Evolutionary conservation across 1,284 basidiomycete genomes (phyloP), one percentile per base, ranked within the genome.

Genomic region (Cystobasidium pallidum): DNA sequence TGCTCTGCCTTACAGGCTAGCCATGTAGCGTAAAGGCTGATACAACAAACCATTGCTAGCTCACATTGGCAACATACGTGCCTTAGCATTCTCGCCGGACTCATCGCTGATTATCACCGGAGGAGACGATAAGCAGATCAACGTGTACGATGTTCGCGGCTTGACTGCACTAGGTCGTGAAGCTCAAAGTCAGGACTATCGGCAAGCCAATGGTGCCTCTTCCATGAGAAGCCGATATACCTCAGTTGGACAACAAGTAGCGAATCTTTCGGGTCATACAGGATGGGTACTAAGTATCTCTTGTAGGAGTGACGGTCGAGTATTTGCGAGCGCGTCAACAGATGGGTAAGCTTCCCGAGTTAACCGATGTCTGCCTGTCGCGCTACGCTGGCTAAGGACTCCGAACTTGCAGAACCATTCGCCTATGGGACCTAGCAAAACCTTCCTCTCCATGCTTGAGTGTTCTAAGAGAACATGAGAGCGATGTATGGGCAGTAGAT

Each of bases 81-180:
- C 75, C 36, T 32, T 78, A 51, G 45, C 76, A 11, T 79, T 78
- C 71, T 77, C 78, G 15, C 73, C 70, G 7, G 73, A 71, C 66
- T 77, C 75, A 7, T 73, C 66, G 39, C 74, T 79, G 30, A 72
- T 79, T 39, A 73, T 77, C 39, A 77, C 78, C 17, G 77, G 71
- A 6, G 76, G 76, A 17, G 78, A 79, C 72, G 77, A 78, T 73
- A 76, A 76, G 64, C 75, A 75, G 30, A 75, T 78, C 63, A 77
- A 76, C 63, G 75, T 77, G 21, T 77, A 76, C 28, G 78, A 79
- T 66, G 66, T 79, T 0, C 75, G 76, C n/a, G 75, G 74, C 0
- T 26, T 77, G 7, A 63, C 76, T 0, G 54, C 72, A 13, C 21
- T 66, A n/a, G 61, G 55, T 15, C 59, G 45, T 6, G 61, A 61